Base-by-base conservation (phyloP, 495 filamentous ascomycete genomes). In the Penicillium cinerascens region DNA sequence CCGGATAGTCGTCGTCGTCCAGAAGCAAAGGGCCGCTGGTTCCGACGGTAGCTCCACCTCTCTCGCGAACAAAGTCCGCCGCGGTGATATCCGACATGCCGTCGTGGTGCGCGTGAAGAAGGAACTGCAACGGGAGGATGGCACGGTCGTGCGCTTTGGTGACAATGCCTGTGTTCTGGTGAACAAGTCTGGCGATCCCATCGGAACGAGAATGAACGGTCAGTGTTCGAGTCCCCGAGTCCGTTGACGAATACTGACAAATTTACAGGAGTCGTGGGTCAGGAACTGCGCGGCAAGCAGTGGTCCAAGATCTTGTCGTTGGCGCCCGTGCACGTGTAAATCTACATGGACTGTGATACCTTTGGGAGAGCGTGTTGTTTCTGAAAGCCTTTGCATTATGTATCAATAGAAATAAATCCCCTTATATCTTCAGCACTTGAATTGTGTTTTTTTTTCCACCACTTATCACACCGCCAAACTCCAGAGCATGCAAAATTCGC, bases 291-390 rank as follows among this genome's bases (percentile, higher is more conserved):
- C 58, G 82, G 85, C 54, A 91, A 87, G 73, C 84, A 92, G 68
- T 97, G 95, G 92, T 93, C 90, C 44, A 97, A 96, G 81, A 97
- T 99, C 60, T 76, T 99, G 68, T 95, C 89, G 52, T 78, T 99
- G 80, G 93, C 93, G 25, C 91, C 93, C 9, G 88, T 93, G 82
- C 87, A 96, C 71, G 81, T 93, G 61, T 97, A 85, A 77, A 67
- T 71, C 60, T 67, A 65, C 59, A 54, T 44, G 22, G 42, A 47
- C 38, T 47, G 29, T 57, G 47, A 36, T 46, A 40, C 45, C 37
- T 59, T 53, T 52, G 52, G 60, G 56, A 63, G 62, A 74, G 70
- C 67, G 66, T 53, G 56, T 67, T 58, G 56, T 66, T 56, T 59
- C 65, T 52, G 50, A 58, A 50, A 58, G 60, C 59, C 43, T 55